Conservation (phyloP, 768 basidiomycete genomes). For the Pulveroboletus frians region DNA sequence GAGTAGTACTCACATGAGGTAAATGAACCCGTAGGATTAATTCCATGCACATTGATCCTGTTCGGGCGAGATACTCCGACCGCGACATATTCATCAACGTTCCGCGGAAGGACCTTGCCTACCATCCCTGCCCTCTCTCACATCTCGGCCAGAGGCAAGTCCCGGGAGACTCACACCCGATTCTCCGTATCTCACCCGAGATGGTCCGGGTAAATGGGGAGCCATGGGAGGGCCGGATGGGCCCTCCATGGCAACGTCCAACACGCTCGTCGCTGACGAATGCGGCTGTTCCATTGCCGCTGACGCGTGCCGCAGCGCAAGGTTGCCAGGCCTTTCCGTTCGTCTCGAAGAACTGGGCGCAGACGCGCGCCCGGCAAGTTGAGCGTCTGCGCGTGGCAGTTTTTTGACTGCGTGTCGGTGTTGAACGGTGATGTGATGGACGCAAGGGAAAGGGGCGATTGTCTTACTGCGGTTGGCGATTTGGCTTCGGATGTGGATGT, state of each 20-base stretch:
- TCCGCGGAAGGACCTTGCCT: slow-evolving; percentile 28
- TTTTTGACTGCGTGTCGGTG: slow-evolving; percentile 54
- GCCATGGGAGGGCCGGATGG: slow-evolving; percentile 26
- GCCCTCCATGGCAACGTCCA: slow-evolving; percentile 30
- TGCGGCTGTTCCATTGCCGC: slow-evolving; percentile 27
- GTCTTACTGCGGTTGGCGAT: slow-evolving; percentile 30
- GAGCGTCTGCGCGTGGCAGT: slow-evolving; percentile 75
- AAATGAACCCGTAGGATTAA: slow-evolving; percentile 4
- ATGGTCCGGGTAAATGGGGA: slow-evolving; percentile 30
- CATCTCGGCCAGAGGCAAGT: slow-evolving; percentile 32
- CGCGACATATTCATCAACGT: slow-evolving; percentile 15
- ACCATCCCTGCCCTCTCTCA: slow-evolving; percentile 28
- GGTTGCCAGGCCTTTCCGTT: slow-evolving; percentile 31
- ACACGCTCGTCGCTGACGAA: slow-evolving; percentile 15
- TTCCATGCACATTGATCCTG: background rate
- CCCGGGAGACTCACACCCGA: slow-evolving; percentile 23
- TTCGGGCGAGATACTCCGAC: background rate
- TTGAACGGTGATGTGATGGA: slow-evolving; percentile 41
- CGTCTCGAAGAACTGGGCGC: slow-evolving; percentile 46
- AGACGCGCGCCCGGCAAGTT: slow-evolving; percentile 69
- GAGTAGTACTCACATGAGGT: slow-evolving; percentile 5
- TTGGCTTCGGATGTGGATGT: slow-evolving; percentile 28
- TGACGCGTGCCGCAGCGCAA: slow-evolving; percentile 36
- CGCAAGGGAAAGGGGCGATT: slow-evolving; percentile 37
- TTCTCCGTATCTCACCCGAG: slow-evolving; percentile 35